Evolutionary conservation across 768 basidiomycete genomes (phyloP), one percentile per base, ranked within the genome.

Genomic region (Goffeauzyma gilvescens): DNA sequence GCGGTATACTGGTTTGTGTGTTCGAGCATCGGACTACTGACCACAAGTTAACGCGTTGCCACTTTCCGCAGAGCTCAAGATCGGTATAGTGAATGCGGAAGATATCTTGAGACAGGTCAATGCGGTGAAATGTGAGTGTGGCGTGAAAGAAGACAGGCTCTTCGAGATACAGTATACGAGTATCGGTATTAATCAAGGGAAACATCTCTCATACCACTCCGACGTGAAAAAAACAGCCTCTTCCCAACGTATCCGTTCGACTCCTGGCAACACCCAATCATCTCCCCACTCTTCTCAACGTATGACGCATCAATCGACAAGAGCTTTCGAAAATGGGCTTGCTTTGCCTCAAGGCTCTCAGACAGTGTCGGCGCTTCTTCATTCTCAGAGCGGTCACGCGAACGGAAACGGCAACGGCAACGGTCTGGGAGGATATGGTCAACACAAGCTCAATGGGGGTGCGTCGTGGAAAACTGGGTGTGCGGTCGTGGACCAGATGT

Each of bases 91-190:
- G 9, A 44, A 50, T 35, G 60, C 60, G 4, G 46, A 56, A 32
- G 51, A 59, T 13, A 47, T 62, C 17, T 38, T 53, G 3, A 39
- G 46, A 18, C 53, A 57, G 46, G 53, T 52, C 4, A 38, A 41
- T n/a, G n/a, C n/a, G n/a, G n/a, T n/a, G n/a, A n/a, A n/a, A n/a
- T n/a, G n/a, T n/a, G n/a, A n/a, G n/a, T n/a, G n/a, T n/a, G n/a
- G n/a, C n/a, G n/a, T n/a, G n/a, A n/a, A n/a, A n/a, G n/a, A n/a
- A n/a, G n/a, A n/a, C n/a, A n/a, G n/a, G n/a, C n/a, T n/a, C n/a
- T n/a, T n/a, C n/a, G n/a, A n/a, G n/a, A n/a, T n/a, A n/a, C n/a
- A n/a, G n/a, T n/a, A n/a, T n/a, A n/a, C n/a, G n/a, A n/a, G n/a
- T n/a, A n/a, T n/a, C n/a, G n/a, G n/a, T n/a, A 7, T 35, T 7